phyloP scores from a whole-genome alignment of 768 basidiomycete genomes.

The Russula olivacea region DNA sequence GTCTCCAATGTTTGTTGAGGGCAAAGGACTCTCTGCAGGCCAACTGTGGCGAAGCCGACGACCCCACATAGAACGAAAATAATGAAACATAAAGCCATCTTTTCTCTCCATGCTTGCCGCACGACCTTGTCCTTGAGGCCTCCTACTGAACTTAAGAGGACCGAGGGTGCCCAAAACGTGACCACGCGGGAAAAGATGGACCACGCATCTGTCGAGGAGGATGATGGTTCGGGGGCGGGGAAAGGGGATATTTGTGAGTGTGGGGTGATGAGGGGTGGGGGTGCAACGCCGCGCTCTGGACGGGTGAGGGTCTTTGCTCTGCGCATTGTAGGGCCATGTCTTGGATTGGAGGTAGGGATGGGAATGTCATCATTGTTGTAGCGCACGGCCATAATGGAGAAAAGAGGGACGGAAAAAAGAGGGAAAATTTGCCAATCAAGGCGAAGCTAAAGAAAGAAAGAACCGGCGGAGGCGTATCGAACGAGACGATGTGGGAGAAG shows the following conservation, averaged over 20 bases:
- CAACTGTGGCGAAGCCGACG: slow-evolving; percentile 91
- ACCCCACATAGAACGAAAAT: slow-evolving; percentile 68
- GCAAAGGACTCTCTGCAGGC: slow-evolving; percentile 88
- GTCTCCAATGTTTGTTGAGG: slow-evolving; percentile 48
- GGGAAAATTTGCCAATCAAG: slow-evolving; percentile 20
- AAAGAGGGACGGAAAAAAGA: slow-evolving; percentile 16
- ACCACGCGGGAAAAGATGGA: slow-evolving; percentile 67
- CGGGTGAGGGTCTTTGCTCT: slow-evolving; percentile 94
- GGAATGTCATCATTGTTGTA: slow-evolving; percentile 22
- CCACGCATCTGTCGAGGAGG: slow-evolving; percentile 57
- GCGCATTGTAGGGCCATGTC: slow-evolving; percentile 49
- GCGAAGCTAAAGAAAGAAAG: slow-evolving; percentile 14
- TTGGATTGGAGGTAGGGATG: slow-evolving; percentile 20
- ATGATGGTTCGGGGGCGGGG: slow-evolving; percentile 34
- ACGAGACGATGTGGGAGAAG: background rate
- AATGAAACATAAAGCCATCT: slow-evolving; percentile 88
- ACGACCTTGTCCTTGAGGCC: slow-evolving; percentile 74
- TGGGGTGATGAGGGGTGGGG: slow-evolving; percentile 90
- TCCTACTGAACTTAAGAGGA: slow-evolving; percentile 65
- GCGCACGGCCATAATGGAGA: slow-evolving; percentile 14
- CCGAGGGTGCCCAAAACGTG: slow-evolving; percentile 88
- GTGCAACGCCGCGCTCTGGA: slow-evolving; percentile 91
- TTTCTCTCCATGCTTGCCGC: slow-evolving; percentile 95
- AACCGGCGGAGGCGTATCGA: background rate
- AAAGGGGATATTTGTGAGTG: slow-evolving; percentile 40